Evolutionary conservation across 1,139 yeast species (phyloP).

Genomic region (Pneumocystis sp.): DNA sequence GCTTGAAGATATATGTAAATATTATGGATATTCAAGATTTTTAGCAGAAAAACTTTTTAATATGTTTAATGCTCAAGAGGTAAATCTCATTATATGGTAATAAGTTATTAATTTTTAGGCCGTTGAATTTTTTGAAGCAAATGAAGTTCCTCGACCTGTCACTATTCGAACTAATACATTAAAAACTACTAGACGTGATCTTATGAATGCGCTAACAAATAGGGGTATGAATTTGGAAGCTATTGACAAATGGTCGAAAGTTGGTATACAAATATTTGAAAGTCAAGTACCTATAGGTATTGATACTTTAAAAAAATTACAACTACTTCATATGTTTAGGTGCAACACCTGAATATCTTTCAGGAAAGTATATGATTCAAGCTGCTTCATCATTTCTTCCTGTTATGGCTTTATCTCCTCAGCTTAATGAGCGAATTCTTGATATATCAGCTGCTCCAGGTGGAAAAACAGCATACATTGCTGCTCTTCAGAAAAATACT

Average conservation of each 20-base stretch:
- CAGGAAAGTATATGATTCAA: constrained; percentile 94
- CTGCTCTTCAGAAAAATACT: constrained; percentile 95
- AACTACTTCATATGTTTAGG: background rate
- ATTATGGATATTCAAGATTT: constrained; percentile 92
- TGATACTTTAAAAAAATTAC: background rate
- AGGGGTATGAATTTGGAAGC: constrained; percentile 97
- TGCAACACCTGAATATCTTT: constrained; percentile 96
- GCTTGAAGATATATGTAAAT: constrained; percentile 71
- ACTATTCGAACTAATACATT: constrained; percentile 94
- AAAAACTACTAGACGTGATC: constrained; percentile 85
- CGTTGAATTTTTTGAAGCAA: constrained; percentile 94
- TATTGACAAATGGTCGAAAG: constrained; percentile 95
- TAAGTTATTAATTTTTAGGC: constrained; percentile 29
- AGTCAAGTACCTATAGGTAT: constrained; percentile 93
- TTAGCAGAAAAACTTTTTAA: constrained; percentile 87
- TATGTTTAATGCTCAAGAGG: constrained; percentile 77
- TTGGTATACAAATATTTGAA: constrained; percentile 90
- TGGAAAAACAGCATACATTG: constrained; percentile 92
- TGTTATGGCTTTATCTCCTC: constrained; percentile 93
- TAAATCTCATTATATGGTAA: background rate
- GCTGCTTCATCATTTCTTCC: constrained; percentile 98
- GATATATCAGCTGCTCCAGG: constrained; percentile 99
- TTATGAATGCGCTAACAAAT: constrained; percentile 87
- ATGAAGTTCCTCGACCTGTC: constrained; percentile 90
- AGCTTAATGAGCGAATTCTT: constrained; percentile 82